A percentile compares a stretch with the other conserved stretches of the same genome.
phyloP scores from a whole-genome alignment of 208 protist genomes.

The Lotmaria passim region DNA sequence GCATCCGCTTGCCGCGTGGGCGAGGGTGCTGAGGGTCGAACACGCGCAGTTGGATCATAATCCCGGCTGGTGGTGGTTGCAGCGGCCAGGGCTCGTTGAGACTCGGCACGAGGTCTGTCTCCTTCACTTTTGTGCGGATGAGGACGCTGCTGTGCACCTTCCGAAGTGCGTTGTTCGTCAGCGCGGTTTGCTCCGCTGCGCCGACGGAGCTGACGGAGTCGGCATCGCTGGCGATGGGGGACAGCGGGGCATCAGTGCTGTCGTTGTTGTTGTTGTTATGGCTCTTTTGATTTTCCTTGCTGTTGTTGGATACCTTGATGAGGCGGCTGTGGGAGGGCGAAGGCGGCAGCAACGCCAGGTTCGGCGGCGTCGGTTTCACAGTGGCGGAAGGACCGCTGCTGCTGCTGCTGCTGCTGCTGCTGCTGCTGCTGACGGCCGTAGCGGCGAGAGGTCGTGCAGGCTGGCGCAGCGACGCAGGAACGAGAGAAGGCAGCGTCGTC shows the following conservation, averaged over 20 bases:
- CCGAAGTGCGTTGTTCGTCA: not conserved
- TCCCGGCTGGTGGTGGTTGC: not conserved
- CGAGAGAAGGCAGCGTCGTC: not conserved
- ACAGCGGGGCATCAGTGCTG: not conserved
- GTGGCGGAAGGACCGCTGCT: too few species aligned
- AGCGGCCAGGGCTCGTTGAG: constrained; percentile 10
- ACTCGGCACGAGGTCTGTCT: not conserved
- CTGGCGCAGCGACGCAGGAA: not conserved
- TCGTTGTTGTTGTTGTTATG: not conserved
- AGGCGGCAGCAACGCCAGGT: not conserved
- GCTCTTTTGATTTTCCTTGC: too few species aligned
- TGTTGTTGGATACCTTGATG: not conserved
- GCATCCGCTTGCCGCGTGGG: not conserved
- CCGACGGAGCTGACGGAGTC: not conserved
- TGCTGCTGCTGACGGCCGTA: too few species aligned
- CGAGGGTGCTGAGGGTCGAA: constrained; percentile 19
- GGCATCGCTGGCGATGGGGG: constrained; percentile 7
- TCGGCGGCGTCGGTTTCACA: too few species aligned
- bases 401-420: too few species aligned
- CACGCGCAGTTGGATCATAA: constrained; percentile 7
- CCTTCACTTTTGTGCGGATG: not conserved
- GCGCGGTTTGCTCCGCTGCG: not conserved
- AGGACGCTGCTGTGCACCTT: constrained; percentile 5
- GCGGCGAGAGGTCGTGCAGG: not conserved
- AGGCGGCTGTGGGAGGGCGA: not conserved